A percentile compares a stretch with the other conserved stretches of the same genome.
Conservation (phyloP, 192 early-diverging fungal species). For the Backusella circina region DNA sequence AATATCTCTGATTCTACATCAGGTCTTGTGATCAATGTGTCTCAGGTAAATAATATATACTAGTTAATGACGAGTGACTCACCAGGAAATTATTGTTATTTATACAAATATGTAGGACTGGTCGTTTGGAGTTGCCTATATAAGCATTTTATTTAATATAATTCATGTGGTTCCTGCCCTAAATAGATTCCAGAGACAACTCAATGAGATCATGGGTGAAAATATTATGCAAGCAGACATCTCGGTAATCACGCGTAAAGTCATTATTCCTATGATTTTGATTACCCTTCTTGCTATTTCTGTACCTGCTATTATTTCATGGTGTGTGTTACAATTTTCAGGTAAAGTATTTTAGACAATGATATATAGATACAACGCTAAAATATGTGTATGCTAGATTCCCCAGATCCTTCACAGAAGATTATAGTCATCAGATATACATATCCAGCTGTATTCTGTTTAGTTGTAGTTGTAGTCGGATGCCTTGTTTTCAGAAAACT, state of each 20-base stretch:
- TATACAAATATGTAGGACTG: slow-evolving; percentile 52
- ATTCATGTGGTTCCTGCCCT: slow-evolving; percentile 43
- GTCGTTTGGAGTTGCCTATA: slow-evolving; percentile 67
- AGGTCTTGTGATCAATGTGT: slow-evolving; percentile 21
- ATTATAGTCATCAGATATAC: slow-evolving; percentile 7
- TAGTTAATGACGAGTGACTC: neutral
- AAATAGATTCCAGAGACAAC: slow-evolving; percentile 34
- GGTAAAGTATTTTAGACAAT: slow-evolving; percentile 19
- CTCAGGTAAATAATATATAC: slow-evolving; percentile 29
- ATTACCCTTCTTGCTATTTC: slow-evolving; percentile 26
- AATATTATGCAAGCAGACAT: slow-evolving; percentile 29
- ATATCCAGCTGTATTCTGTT: slow-evolving; percentile 39
- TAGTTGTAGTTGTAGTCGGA: slow-evolving; percentile 26
- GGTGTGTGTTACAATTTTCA: slow-evolving; percentile 12
- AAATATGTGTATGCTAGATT: slow-evolving; percentile 1
- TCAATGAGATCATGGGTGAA: slow-evolving; percentile 32
- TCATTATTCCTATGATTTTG: slow-evolving; percentile 35
- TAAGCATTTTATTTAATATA: slow-evolving; percentile 57
- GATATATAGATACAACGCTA: neutral
- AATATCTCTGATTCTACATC: slow-evolving; percentile 17
- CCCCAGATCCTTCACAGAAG: slow-evolving; percentile 1
- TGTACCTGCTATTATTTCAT: slow-evolving; percentile 38
- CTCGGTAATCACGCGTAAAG: slow-evolving; percentile 26
- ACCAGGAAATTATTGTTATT: neutral
- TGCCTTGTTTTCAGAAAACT: slow-evolving; percentile 30